These are phyloP conservation scores for Neurospora sp. DNA, from an alignment of 495 filamentous ascomycete genomes.

Conservation along the genomic window DNA sequence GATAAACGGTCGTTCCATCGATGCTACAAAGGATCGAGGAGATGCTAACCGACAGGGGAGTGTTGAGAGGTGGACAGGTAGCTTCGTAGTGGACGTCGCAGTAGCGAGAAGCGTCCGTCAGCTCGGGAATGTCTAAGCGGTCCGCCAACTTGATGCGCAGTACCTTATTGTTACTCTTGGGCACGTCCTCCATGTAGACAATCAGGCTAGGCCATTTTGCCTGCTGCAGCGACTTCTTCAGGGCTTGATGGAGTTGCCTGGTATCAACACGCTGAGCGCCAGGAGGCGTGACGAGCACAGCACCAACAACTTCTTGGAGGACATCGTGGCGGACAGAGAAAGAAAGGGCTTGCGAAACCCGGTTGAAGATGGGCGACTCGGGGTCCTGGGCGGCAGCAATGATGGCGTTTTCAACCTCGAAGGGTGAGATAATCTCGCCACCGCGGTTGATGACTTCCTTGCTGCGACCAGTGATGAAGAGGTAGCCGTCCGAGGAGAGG, in stretches of 20 bases:
- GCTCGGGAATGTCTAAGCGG: slow-evolving; percentile 20
- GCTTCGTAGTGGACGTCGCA: slow-evolving; percentile 9
- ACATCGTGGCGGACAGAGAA: slow-evolving; percentile 35
- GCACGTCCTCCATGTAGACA: slow-evolving; percentile 34
- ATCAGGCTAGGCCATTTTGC: slow-evolving; percentile 32
- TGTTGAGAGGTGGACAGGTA: neutral
- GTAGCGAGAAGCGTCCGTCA: slow-evolving; percentile 6
- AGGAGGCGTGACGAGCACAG: slow-evolving; percentile 26
- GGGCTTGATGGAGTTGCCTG: slow-evolving; percentile 22
- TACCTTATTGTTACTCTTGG: slow-evolving; percentile 35
- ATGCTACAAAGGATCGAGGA: neutral
- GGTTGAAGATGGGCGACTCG: slow-evolving; percentile 21
- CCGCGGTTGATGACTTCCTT: slow-evolving; percentile 53
- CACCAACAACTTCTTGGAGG: slow-evolving; percentile 36
- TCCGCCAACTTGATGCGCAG: slow-evolving; percentile 31
- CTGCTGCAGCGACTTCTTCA: slow-evolving; percentile 20
- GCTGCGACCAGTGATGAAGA: slow-evolving; percentile 47
- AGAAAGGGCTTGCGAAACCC: slow-evolving; percentile 28
- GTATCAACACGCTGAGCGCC: slow-evolving; percentile 23
- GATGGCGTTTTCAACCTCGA: slow-evolving; percentile 30
- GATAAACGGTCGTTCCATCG: neutral
- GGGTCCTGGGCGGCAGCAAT: slow-evolving; percentile 18
- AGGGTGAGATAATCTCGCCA: slow-evolving; percentile 46
- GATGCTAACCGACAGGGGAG: neutral
- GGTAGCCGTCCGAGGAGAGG: slow-evolving; percentile 40